Evolutionary conservation across 805 yeast genomes (phyloP), one percentile per base, ranked within the genome.

Genomic region (Wickerhamiella vanderwaltii): DNA sequence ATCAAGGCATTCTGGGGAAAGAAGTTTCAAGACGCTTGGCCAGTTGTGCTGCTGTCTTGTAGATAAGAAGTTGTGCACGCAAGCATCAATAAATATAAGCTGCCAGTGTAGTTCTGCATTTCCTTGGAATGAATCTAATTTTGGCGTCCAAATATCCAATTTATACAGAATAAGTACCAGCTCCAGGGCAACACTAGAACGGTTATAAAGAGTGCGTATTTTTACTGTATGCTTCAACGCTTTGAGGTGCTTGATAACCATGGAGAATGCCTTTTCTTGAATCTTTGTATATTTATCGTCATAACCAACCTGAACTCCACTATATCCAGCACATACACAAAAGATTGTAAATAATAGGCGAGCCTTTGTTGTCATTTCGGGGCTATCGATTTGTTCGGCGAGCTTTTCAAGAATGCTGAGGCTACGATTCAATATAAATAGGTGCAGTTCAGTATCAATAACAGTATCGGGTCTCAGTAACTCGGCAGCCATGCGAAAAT

Each of bases 401-500:
- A 38, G 19, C 28, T n/a, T 11, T 4, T 16, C 11, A 22, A 35
- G 26, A 6, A 22, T 23, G 16, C 4, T 5, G 16, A 24, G 2
- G 30, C 30, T 9, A 11, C 29, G n/a, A 2, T 1, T 4, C 6
- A 32, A 11, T 2, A 41, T 36, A 6, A 4, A 9, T 9, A 24
- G 17, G 7, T 34, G 30, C 16, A 29, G 4, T 3, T 30, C 39
- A 12, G 25, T 25, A 16, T 38, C 43, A 13, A 41, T n/a, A 17
- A 44, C 20, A 4, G 24, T 11, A 15, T 41, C 43, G n/a, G 31
- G 45, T 11, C 43, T 35, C 17, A 41, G 16, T 2, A 44, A 25
- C 5, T 37, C 45, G 15, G 44, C 46, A 9, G 42, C 25, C 6
- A 41, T 37, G 4, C 43, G 40, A 13, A 53, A 31, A n/a, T 51